Base-by-base conservation (phyloP, 2,329 filamentous ascomycete genomes). In the Ampelomyces quisqualis region DNA sequence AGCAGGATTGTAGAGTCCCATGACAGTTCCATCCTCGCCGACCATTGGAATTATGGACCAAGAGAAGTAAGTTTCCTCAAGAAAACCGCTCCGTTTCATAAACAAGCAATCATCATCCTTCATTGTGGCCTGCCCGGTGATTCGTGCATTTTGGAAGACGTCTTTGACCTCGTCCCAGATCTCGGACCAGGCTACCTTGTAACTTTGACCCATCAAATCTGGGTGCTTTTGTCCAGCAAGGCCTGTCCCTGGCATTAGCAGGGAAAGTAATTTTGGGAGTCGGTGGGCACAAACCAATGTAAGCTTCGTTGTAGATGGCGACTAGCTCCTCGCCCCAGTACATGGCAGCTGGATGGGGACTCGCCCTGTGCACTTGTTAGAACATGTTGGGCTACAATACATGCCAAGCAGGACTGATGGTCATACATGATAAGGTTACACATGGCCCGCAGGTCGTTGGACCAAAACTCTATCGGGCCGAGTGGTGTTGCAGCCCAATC, bases 101-200 rank as follows among this genome's bases (percentile, higher is more conserved):
- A 90, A 89, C 1, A 91, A 72, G 41, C 81, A 81, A 49, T 91
- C 86, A 55, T 93, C 88, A 51, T 90, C 83, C 64, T 90, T 91
- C 85, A 90, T 88, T 0, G 84, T 89, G 1, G 87, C 85, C 68
- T 90, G 83, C 0, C 87, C 88, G 4, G 82, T 85, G 26, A 78
- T 68, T 64, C 77, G 79, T 0, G 87, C 88, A 45, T 74, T 81
- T 13, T 77, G 73, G 49, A 93, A 87, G 0, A 86, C 77, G 2
- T 81, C 81, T 49, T 82, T 77, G 8, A 91, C 76, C 4, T 83
- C 79, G 15, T 80, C 72, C 85, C 86, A 90, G 5, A 91, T 85
- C 60, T 91, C 87, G 0, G 74, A 49, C 86, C 86, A 90, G 1
- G 79, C 82, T 9, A 82, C 77, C 30, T 72, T 70, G 56, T 90